Percentiles rank a stretch among this genome's conserved stretches.
Evolutionary conservation across 176 grass and related monocot species (phyloP).

Genomic region (Raddia distichophylla): DNA sequence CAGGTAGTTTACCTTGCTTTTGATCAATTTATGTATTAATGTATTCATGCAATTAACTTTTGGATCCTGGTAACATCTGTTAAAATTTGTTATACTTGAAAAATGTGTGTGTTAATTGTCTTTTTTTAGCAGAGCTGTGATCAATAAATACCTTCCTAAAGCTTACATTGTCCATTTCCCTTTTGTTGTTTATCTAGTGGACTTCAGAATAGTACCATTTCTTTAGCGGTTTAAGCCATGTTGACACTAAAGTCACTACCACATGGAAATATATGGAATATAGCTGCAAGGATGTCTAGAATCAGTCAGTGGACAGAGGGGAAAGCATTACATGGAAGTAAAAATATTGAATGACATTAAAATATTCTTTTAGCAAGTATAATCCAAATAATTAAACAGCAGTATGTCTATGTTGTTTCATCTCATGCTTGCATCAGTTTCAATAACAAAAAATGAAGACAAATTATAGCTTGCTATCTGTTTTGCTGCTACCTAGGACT

Average conservation of each 20-base stretch:
- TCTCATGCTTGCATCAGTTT: background rate
- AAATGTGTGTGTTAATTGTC: conserved; percentile 2
- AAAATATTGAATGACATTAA: background rate
- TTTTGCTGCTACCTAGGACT: conserved; percentile 10
- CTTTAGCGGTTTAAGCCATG: background rate
- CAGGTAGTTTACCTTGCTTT: conserved; percentile 56
- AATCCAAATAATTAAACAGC: background rate
- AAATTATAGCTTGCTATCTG: background rate
- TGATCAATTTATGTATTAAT: conserved; percentile 13
- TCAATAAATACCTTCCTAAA: background rate
- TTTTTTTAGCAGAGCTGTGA: background rate
- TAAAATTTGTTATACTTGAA: background rate
- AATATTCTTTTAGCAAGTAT: background rate
- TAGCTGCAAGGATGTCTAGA: conserved; percentile 6
- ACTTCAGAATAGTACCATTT: background rate
- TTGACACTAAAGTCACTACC: background rate
- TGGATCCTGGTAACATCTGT: background rate
- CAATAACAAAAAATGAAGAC: background rate
- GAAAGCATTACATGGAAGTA: background rate
- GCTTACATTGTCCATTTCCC: background rate
- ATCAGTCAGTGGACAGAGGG: conserved; percentile 10
- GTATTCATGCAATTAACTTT: conserved; percentile 7
- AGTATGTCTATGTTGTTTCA: background rate
- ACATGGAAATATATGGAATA: conserved; percentile 19
- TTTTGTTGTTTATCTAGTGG: background rate